A percentile compares a stretch with the other conserved stretches of the same genome.
phyloP scores from a whole-genome alignment of 2,329 filamentous ascomycete species.

The Shiraia sp. region DNA sequence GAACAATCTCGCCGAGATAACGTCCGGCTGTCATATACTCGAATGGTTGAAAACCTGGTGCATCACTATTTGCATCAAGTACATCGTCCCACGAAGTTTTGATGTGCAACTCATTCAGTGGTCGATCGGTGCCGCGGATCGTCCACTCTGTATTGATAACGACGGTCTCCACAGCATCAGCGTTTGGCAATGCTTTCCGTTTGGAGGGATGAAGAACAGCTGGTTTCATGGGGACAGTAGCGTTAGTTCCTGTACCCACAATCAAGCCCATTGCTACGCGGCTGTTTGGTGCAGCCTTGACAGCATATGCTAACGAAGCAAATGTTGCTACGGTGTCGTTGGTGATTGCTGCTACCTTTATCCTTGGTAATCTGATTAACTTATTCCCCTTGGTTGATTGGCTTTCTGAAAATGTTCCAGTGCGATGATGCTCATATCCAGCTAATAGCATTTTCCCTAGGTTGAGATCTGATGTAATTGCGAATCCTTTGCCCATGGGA shows the following conservation, averaged over 20 bases:
- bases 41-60: conserved; percentile 77
- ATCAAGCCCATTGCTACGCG: conserved; percentile 79
- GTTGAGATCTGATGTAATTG: conserved; percentile 63
- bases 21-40: conserved; percentile 84
- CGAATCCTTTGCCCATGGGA: conserved; percentile 73
- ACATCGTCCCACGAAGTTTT: conserved; percentile 72
- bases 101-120: conserved; percentile 64
- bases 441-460: conserved; percentile 62
- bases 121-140: conserved; percentile 73
- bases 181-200: conserved; percentile 44
- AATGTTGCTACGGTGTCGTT: conserved; percentile 83
- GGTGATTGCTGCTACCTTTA: conserved; percentile 75
- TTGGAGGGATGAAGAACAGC: conserved; percentile 67
- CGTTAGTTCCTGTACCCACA: conserved; percentile 80
- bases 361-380: conserved; percentile 58
- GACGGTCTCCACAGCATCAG: conserved; percentile 60
- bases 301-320: conserved; percentile 74
- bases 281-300: conserved; percentile 62
- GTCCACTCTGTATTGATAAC: conserved; percentile 86
- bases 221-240: conserved; percentile 73
- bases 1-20: conserved; percentile 76
- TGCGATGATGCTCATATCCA: conserved; percentile 63
- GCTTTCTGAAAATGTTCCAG: conserved; percentile 29
- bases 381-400: conserved; percentile 32
- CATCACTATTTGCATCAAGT: conserved; percentile 68